Base-by-base conservation (phyloP, 129 eudicot species). In the Deinandra increscens region DNA sequence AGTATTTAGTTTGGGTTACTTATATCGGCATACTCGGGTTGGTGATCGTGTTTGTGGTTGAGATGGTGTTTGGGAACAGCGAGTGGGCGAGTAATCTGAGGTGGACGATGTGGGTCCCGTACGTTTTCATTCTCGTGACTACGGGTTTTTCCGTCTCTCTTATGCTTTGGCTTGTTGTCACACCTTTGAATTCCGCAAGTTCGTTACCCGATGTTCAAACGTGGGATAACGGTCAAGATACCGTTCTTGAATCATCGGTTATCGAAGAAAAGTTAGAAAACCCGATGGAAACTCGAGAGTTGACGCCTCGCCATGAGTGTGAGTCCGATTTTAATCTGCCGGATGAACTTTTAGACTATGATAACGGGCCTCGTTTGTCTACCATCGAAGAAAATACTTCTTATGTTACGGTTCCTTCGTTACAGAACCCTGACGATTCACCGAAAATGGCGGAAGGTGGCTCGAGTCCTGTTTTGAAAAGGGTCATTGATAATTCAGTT, bases 41-140 rank as follows among this genome's bases (percentile, higher is more conserved):
- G 7, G 79, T 77, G 81, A 72, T 83, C 73, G 75, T 87, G 46
- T 89, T 94, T 78, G 63, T 85, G 53, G 87, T 82, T 6, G 99
- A 94, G 81, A 73, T 85, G 87, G 75, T 89, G 39, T 89, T 87
- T 73, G 99, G 99, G 12, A 86, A 71, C 56, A 81, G 95, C 48
- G 97, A 87, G 15, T 93, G 99, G 99, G 97, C 84, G 2, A 84
- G 68, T 56, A 83, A 86, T 74, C 75, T 89, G 68, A 83, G 84
- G 79, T 94, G 93, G 93, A 83, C 70, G 51, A 75, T 85, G 63
- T 74, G 87, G 22, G 59, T 50, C 54, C 63, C 82, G 22, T 85
- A 83, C 70, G 20, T 85, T 23, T 46, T 79, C 48, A 87, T 94
- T 73, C 81, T 85, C 9, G 9, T 74, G n/a, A 79, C 77, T 39